Base-by-base conservation (phyloP, 169 alveolate species). In the Cryptosporidium andersoni region DNA sequence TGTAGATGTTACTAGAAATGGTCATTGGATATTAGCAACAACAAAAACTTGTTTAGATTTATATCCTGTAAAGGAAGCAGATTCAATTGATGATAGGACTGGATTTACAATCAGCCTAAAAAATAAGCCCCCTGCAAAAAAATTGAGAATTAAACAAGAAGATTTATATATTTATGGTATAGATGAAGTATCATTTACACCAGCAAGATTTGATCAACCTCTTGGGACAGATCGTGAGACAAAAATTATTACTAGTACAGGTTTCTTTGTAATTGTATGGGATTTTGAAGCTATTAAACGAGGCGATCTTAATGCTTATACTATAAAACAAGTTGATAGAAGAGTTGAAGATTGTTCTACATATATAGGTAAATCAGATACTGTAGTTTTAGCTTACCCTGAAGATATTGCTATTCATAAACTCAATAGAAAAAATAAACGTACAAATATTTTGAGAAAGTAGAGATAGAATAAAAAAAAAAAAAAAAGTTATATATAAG, bases 1-100 rank as follows among this genome's bases (percentile, higher is more conserved):
- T 11, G 81, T 94, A 45, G 94, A 90, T 63, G 68, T 91, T 1
- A 81, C 93, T 34, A 52, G 80, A 37, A 94, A 92, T 68, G 94
- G 93, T 4, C 51, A 88, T 34, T 94, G 95, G 94, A 81, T 94
- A n/a, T 65, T 94, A 4, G 90, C 92, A 1, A 88, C 94, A 45
- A 81, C 90, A 74, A 82, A 81, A 58, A 92, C 88, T 37, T 94
- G 92, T 65, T 53, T 94, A 51, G 49, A 92, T 16, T 80, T 94
- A 25, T 65, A 81, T 89, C 82, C 93, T 80, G 85, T 89, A 90
- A 47, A 80, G 40, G 48, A 43, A 55, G 36, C 62, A 66, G 42
- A 66, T 64, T 47, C 89, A 81, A 3, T 80, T 56, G 62, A 88
- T 82, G 51, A 92, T 92, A 81, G 90, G 68, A 63, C 47, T 82